These are phyloP conservation scores for Serendipita indica DNA, from an alignment of 768 basidiomycete species.

Conservation along the genomic window DNA sequence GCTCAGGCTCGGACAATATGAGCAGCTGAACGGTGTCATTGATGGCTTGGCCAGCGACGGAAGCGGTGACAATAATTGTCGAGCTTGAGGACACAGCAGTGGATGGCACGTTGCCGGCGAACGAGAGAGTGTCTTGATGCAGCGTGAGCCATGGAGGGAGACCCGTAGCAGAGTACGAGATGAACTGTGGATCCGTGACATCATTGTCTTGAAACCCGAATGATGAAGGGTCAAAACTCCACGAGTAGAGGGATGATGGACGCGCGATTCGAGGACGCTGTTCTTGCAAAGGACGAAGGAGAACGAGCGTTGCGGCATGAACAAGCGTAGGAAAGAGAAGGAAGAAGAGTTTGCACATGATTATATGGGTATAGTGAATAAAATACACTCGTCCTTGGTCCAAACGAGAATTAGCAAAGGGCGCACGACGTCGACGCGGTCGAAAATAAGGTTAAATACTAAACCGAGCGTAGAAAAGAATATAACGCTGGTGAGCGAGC, in stretches of 20 bases:
- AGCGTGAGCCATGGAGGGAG: constrained; percentile 72
- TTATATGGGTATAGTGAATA: too few species aligned
- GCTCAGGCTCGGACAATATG: constrained; percentile 25
- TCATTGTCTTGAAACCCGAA: constrained; percentile 30
- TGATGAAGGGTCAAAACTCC: constrained; percentile 51
- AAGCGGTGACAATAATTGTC: constrained; percentile 3
- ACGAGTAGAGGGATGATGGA: constrained; percentile 44
- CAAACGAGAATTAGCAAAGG: too few species aligned
- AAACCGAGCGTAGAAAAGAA: too few species aligned
- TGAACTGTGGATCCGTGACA: constrained; percentile 26
- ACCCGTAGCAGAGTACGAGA: constrained; percentile 37
- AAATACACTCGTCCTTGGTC: too few species aligned
- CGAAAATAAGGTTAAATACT: too few species aligned
- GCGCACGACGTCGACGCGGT: too few species aligned
- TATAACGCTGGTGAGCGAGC: too few species aligned
- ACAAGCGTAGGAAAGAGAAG: too few species aligned
- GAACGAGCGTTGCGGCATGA: too few species aligned
- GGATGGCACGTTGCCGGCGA: constrained; percentile 52
- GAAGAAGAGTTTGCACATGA: too few species aligned
- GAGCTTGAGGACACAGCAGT: constrained; percentile 31
- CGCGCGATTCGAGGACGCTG: constrained; percentile 76
- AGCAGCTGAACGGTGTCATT: constrained; percentile 19
- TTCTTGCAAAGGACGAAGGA: constrained; percentile 46
- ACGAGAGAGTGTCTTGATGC: constrained; percentile 40
- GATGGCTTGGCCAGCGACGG: not conserved